These are phyloP conservation scores for Hanseniaspora valbyensis DNA, from an alignment of 805 yeast species.

Conservation along the genomic window DNA sequence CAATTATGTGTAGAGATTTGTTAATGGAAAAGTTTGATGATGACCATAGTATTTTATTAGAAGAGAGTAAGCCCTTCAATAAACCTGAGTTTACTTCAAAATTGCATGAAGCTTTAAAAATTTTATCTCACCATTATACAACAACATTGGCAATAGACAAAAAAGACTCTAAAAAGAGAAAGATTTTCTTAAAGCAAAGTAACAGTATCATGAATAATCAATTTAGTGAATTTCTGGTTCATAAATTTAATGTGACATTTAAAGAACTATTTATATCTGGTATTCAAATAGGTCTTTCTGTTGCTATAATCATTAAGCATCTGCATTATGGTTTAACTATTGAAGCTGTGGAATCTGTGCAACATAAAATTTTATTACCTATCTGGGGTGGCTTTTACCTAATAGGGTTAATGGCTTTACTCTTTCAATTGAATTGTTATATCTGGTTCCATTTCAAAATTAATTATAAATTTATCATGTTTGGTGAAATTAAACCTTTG, in stretches of 20 bases:
- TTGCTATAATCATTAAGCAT: constrained; percentile 55
- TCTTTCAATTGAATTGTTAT: constrained; percentile 58
- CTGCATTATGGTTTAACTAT: constrained; percentile 39
- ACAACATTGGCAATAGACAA: constrained; percentile 6
- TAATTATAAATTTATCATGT: constrained; percentile 80
- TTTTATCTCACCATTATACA: constrained; percentile 8
- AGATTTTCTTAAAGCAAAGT: constrained; percentile 9
- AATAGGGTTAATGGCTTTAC: constrained; percentile 44
- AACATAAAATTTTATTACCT: constrained; percentile 50
- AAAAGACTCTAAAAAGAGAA: constrained; percentile 9
- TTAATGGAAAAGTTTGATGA: constrained; percentile 12
- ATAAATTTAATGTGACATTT: constrained; percentile 27
- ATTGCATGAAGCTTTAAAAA: constrained; percentile 10
- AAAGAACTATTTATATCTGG: constrained; percentile 53
- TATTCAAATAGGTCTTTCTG: constrained; percentile 52
- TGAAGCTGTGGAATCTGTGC: constrained; percentile 31
- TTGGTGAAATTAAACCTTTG: constrained; percentile 50
- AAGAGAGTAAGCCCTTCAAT: not conserved
- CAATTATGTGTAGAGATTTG: constrained; percentile 9
- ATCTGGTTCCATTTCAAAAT: constrained; percentile 67
- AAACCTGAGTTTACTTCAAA: constrained; percentile 9
- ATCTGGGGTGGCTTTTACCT: constrained; percentile 88
- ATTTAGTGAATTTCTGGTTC: constrained; percentile 26
- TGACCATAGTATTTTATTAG: not conserved
- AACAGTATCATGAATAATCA: constrained; percentile 12